A percentile compares a stretch with the other conserved stretches of the same genome.
Evolutionary conservation across 202 grass and related monocot species (phyloP).

Genomic region (Tripidium arundinaceum): DNA sequence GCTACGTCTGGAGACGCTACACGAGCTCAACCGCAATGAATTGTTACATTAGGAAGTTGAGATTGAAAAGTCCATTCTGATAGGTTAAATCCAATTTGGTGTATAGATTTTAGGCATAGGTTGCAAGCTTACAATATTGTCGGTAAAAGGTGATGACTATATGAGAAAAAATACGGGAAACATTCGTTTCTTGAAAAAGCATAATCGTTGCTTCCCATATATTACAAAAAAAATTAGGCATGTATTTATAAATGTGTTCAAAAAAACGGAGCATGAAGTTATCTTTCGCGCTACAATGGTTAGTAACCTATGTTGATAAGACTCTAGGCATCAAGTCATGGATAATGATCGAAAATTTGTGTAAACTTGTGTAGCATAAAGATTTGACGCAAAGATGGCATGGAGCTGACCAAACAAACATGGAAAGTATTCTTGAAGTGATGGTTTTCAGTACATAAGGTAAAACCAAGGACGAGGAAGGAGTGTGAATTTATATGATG

Average conservation of each 20-base stretch:
- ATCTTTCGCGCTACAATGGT: background rate
- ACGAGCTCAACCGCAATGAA: background rate
- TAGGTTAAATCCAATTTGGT: background rate
- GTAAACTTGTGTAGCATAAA: background rate
- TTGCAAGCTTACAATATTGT: no score
- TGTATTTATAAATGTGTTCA: background rate
- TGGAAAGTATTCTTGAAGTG: background rate
- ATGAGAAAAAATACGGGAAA: background rate
- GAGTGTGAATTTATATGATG: background rate
- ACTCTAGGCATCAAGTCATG: background rate
- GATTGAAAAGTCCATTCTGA: background rate
- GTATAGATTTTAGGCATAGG: background rate
- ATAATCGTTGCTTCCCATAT: background rate
- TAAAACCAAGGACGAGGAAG: no score
- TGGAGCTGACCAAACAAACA: background rate
- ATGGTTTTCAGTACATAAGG: no score
- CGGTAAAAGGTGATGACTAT: background rate
- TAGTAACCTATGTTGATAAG: background rate
- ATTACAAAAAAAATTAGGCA: background rate
- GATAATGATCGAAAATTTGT: background rate
- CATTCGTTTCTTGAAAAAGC: background rate
- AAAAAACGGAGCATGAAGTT: background rate
- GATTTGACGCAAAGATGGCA: background rate
- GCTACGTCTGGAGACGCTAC: background rate
- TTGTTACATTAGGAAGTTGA: background rate